These are phyloP conservation scores for Rhododendron ferrugineum DNA, from an alignment of 148 eudicot species.

Conservation along the genomic window DNA sequence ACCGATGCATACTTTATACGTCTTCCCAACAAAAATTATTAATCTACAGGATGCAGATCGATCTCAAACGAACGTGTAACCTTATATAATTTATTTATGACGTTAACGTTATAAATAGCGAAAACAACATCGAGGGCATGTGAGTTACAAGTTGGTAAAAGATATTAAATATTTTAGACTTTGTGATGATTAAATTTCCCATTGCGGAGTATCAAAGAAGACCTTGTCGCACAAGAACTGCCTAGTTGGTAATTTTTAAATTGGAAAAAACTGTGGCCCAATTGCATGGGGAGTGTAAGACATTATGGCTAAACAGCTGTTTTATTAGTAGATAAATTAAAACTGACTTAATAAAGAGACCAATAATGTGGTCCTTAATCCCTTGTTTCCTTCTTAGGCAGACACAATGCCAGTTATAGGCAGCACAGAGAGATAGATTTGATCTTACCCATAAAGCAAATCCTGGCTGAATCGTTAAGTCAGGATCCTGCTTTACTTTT, in stretches of 20 bases:
- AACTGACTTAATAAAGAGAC: slow-evolving; percentile 4
- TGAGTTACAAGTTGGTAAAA: neutral
- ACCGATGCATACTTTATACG: neutral
- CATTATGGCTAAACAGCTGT: neutral
- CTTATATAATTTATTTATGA: too few relatives aligned
- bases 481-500: slow-evolving; percentile 23
- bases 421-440: neutral
- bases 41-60: neutral
- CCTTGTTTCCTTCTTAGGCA: slow-evolving; percentile 33
- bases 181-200: neutral
- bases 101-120: too few relatives aligned
- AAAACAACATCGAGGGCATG: neutral
- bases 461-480: slow-evolving; percentile 26
- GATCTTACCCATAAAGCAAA: slow-evolving; percentile 3
- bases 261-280: neutral
- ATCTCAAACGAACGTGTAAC: neutral
- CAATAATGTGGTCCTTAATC: slow-evolving; percentile 56
- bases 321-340: neutral
- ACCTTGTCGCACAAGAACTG: neutral
- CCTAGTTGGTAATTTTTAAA: neutral
- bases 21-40: neutral
- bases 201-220: neutral
- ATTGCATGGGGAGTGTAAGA: neutral
- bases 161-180: neutral
- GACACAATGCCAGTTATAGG: slow-evolving; percentile 30